These are phyloP conservation scores for Amylostereum chailletii DNA, from an alignment of 1,284 basidiomycete genomes.

Conservation along the genomic window DNA sequence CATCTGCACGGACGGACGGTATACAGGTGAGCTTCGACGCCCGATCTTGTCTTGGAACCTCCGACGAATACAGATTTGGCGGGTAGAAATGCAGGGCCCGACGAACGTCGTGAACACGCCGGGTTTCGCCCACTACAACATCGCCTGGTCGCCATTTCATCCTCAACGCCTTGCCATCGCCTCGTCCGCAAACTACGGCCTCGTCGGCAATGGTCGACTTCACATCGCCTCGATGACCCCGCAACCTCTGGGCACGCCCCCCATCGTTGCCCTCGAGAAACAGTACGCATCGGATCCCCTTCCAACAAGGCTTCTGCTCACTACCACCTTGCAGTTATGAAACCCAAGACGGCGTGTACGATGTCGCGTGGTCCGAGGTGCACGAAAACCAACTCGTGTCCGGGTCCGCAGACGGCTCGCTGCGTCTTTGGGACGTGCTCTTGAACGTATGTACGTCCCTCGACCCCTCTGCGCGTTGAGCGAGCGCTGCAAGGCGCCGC, in stretches of 20 bases:
- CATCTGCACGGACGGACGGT: no score
- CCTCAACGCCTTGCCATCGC: constrained; percentile 77
- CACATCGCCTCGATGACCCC: constrained; percentile 56
- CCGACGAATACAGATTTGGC: no score
- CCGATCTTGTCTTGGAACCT: no score
- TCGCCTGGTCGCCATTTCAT: constrained; percentile 93
- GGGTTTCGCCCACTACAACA: constrained; percentile 80
- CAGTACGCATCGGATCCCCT: constrained; percentile 31
- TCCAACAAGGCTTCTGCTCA: constrained; percentile 15
- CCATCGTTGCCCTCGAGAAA: constrained; percentile 52
- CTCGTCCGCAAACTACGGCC: constrained; percentile 89
- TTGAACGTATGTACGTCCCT: constrained; percentile 56
- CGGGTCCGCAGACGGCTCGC: constrained; percentile 85
- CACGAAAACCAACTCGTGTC: constrained; percentile 93
- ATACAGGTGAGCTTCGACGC: no score
- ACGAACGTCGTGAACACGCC: constrained; percentile 58
- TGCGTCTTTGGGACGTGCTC: constrained; percentile 88
- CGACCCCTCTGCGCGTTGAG: constrained; percentile 2
- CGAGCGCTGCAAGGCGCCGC: constrained; percentile 19
- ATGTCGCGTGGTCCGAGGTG: constrained; percentile 86
- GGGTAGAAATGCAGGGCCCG: constrained; percentile 6
- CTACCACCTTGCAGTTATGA: constrained; percentile 60
- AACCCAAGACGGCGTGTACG: constrained; percentile 90
- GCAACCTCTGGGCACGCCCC: constrained; percentile 32
- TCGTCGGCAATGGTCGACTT: constrained; percentile 89